Percentiles rank a stretch among this genome's conserved stretches.
These are phyloP conservation scores for Verticillium klebahnii DNA, from an alignment of 2,329 filamentous ascomycete species.

Conservation along the genomic window DNA sequence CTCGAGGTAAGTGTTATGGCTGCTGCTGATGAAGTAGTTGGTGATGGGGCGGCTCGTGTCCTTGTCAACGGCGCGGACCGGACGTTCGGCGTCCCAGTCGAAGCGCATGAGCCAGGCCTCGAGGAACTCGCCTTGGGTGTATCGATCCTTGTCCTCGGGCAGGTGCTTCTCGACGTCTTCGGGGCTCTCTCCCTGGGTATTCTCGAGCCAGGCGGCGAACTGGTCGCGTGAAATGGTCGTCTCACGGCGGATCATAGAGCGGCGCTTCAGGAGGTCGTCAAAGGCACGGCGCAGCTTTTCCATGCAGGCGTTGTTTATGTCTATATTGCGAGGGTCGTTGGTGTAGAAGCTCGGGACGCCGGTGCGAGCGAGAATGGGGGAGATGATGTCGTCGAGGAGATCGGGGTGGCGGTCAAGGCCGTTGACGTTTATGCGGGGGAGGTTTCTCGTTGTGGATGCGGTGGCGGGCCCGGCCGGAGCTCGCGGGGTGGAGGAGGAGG, in stretches of 20 bases:
- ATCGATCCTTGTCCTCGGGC: constrained; percentile 32
- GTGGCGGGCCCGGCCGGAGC: constrained; percentile 6
- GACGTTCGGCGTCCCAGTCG: constrained; percentile 37
- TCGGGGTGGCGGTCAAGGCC: constrained; percentile 11
- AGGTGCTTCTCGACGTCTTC: constrained; percentile 19
- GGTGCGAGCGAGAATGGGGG: constrained; percentile 8
- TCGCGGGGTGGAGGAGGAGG: background rate
- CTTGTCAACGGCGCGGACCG: constrained; percentile 35
- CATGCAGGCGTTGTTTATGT: constrained; percentile 44
- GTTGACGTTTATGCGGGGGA: constrained; percentile 11
- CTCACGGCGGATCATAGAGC: constrained; percentile 22
- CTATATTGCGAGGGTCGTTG: constrained; percentile 22
- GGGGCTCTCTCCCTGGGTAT: constrained; percentile 39
- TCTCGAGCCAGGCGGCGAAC: constrained; percentile 45
- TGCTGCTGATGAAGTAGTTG: constrained; percentile 92
- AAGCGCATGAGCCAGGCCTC: constrained; percentile 40
- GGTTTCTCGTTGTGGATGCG: constrained; percentile 17
- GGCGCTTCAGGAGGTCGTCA: constrained; percentile 33
- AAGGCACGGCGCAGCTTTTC: constrained; percentile 44
- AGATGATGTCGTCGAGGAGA: constrained; percentile 5
- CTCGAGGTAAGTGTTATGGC: constrained; percentile 88
- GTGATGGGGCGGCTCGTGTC: constrained; percentile 67
- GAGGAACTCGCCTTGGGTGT: constrained; percentile 45
- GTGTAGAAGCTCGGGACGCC: background rate
- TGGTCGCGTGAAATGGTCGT: constrained; percentile 25